Percentiles rank a stretch among this genome's conserved stretches.
These are phyloP conservation scores for Metschnikowia arizonensis DNA, from an alignment of 805 yeast species.

Conservation along the genomic window DNA sequence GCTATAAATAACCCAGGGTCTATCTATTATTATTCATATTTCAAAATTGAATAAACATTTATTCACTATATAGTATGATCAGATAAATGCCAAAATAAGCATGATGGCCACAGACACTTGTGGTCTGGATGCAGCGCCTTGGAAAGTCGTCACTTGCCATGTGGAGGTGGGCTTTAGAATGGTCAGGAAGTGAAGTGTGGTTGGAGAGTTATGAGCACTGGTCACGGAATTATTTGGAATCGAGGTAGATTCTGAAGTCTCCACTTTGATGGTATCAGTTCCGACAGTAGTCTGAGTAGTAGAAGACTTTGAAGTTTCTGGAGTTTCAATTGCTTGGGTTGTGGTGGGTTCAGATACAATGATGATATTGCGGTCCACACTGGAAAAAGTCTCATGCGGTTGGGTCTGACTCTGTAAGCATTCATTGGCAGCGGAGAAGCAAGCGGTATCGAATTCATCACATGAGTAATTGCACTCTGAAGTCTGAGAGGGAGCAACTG, in stretches of 20 bases:
- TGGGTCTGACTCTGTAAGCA: background rate
- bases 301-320: background rate
- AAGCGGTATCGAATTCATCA: background rate
- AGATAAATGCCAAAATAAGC: background rate
- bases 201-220: background rate
- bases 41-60: background rate
- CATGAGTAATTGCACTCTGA: background rate
- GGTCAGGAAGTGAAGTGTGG: background rate
- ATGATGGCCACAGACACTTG: background rate
- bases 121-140: background rate
- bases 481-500: no score
- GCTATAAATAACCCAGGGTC: no score
- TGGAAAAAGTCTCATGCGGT: background rate
- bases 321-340: background rate
- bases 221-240: background rate
- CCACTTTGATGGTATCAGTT: background rate
- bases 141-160: slow-evolving; percentile 2
- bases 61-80: background rate
- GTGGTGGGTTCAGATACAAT: background rate
- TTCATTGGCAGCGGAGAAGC: background rate
- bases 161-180: background rate
- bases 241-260: background rate
- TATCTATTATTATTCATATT: no score
- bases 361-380: background rate
- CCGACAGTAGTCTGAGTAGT: background rate